phyloP scores from a whole-genome alignment of 2,329 filamentous ascomycete species.

The Curvularia eragrostidis region DNA sequence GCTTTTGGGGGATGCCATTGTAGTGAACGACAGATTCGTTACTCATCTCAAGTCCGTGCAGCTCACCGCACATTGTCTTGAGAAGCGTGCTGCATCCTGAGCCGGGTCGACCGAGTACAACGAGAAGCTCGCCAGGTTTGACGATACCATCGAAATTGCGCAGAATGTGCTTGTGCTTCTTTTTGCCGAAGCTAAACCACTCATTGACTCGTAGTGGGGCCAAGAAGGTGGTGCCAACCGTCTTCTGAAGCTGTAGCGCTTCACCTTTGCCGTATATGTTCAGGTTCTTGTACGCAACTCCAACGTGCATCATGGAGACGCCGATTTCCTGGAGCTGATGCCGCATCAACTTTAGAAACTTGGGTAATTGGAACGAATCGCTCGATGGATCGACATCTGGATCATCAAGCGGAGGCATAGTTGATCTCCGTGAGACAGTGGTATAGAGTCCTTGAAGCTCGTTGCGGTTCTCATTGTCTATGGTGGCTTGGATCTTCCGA shows the following conservation, averaged over 20 bases:
- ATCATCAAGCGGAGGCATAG: too few species aligned
- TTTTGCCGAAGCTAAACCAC: slow-evolving; percentile 52
- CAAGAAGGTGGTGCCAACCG: slow-evolving; percentile 65
- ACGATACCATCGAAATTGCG: slow-evolving; percentile 61
- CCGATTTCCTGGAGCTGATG: slow-evolving; percentile 62
- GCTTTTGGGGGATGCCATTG: slow-evolving; percentile 58
- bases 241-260: slow-evolving; percentile 72
- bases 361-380: too few species aligned
- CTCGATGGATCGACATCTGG: too few species aligned
- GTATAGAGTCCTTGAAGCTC: too few species aligned
- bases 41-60: slow-evolving; percentile 64
- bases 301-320: slow-evolving; percentile 61
- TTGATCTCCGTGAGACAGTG: too few species aligned
- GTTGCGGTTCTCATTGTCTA: too few species aligned
- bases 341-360: slow-evolving; percentile 59
- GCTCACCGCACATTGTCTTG: slow-evolving; percentile 67
- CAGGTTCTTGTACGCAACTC: slow-evolving; percentile 69
- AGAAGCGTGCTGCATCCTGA: slow-evolving; percentile 70
- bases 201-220: slow-evolving; percentile 66
- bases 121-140: slow-evolving; percentile 57
- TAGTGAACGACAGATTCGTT: slow-evolving; percentile 65
- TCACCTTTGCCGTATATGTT: slow-evolving; percentile 71
- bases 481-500: too few species aligned
- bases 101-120: slow-evolving; percentile 58
- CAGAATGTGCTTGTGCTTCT: slow-evolving; percentile 63